A percentile compares a stretch with the other conserved stretches of the same genome.
Evolutionary conservation across 352 stramenopile species (phyloP).

Genomic region (Phytopythium chamaehyphon): DNA sequence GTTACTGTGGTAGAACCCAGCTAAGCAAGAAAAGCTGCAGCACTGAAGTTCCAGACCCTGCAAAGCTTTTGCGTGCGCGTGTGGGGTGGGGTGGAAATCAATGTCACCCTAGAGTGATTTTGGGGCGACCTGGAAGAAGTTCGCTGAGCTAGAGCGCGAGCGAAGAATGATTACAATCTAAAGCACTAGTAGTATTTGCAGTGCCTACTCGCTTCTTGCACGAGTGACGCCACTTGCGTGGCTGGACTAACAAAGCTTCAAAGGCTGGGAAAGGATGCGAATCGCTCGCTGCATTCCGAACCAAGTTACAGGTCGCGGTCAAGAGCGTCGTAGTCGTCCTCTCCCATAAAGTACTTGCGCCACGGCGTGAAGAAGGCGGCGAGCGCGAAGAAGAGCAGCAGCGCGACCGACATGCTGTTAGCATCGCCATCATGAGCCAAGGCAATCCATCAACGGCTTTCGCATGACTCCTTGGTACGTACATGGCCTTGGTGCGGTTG

Average conservation of each 20-base stretch:
- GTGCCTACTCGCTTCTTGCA: too few relatives aligned
- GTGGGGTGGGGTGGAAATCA: too few relatives aligned
- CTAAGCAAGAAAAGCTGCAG: too few relatives aligned
- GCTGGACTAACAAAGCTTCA: background rate
- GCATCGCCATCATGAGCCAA: background rate
- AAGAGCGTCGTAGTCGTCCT: constrained; percentile 21
- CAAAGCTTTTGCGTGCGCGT: too few relatives aligned
- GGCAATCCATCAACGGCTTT: background rate
- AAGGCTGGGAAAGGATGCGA: background rate
- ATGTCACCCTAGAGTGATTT: too few relatives aligned
- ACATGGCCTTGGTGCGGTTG: constrained; percentile 81
- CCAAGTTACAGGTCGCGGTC: constrained; percentile 13
- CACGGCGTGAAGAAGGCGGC: constrained; percentile 78
- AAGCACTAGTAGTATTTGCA: too few relatives aligned
- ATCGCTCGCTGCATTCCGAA: background rate
- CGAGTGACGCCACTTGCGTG: background rate
- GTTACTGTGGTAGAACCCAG: too few relatives aligned
- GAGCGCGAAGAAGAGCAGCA: constrained; percentile 52
- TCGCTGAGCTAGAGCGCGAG: too few relatives aligned
- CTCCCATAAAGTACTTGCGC: constrained; percentile 33
- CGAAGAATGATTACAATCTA: too few relatives aligned
- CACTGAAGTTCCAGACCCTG: too few relatives aligned
- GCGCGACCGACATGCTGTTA: constrained; percentile 26
- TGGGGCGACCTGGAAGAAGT: too few relatives aligned
- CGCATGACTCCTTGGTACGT: constrained; percentile 4